Conservation (phyloP, 495 filamentous ascomycete genomes). For the Penicillium ochrochloron region DNA sequence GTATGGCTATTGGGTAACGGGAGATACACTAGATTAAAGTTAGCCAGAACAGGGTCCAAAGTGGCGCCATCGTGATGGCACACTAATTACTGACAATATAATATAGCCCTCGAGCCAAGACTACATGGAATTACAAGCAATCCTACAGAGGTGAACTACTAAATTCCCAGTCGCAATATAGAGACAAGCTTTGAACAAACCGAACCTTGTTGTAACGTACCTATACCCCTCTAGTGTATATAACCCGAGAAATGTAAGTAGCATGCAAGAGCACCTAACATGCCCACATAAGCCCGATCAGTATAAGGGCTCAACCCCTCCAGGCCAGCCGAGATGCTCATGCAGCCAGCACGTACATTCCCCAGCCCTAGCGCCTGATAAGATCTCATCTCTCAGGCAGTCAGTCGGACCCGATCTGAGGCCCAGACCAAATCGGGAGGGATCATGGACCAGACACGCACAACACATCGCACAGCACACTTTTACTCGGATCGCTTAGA, state of each 20-base stretch:
- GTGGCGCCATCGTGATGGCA: background rate
- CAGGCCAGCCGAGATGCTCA: background rate
- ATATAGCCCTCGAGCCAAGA: background rate
- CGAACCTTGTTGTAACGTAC: background rate
- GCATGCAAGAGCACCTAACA: background rate
- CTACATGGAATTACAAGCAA: background rate
- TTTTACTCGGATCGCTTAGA: constrained; percentile 36
- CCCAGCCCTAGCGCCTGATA: constrained; percentile 8
- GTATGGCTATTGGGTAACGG: background rate
- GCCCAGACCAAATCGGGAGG: background rate
- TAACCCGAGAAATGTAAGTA: background rate
- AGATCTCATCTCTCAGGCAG: constrained; percentile 3
- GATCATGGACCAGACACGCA: background rate
- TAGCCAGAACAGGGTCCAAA: constrained; percentile 3
- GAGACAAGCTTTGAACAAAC: background rate
- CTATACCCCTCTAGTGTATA: background rate
- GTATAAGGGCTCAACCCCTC: background rate
- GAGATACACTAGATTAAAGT: background rate
- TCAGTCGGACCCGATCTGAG: background rate
- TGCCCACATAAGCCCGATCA: background rate
- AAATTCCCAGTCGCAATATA: background rate
- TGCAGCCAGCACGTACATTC: constrained; percentile 3
- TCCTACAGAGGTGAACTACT: background rate
- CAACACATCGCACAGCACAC: background rate
- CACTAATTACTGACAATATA: background rate